Base-by-base conservation (phyloP, 1,284 basidiomycete species). In the Vanrija humicola region DNA sequence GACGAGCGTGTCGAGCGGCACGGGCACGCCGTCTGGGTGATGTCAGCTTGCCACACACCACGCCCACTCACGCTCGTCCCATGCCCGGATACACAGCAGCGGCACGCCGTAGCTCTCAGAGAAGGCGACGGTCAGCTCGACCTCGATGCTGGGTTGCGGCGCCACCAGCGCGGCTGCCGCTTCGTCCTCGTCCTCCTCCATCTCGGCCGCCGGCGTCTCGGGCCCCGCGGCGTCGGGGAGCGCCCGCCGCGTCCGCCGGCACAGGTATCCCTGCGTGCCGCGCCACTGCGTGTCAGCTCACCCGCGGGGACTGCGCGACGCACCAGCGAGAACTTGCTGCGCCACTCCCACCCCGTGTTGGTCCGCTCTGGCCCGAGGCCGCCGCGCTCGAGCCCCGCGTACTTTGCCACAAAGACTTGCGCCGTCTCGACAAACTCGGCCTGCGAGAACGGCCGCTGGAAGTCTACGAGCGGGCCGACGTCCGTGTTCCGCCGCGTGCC, bases 321-420 rank as follows among this genome's bases (percentile, higher is more conserved):
- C 26, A 64, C 63, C 44, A 54, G 58, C 29, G 60, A 43, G 29
- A 55, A 54, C 51, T 50, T 49, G 18, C 12, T 40, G n/a, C 43
- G 28, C 69, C 64, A 67, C 43, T 58, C 55, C 66, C 67, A 69
- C 12, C 67, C 67, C 14, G 25, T 51, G 48, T 66, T 69, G 15
- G 57, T 68, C 38, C 63, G 42, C 38, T 49, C 51, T 2, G 61
- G 61, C 6, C 63, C 63, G 0, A 38, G 43, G 3, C 4, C 21
- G 7, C 34, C 15, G 15, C 16, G 52, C 46, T 34, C 34, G 10
- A 34, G 34, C 15, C 21, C 38, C 3, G 23, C 46, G 34, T 62
- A 62, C 55, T 56, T 54, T 25, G 28, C 38, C 14, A 56, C 43
- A 25, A 62, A 59, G 0, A 43, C 52, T 5, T 38, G 46, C 16